Base-by-base conservation (phyloP, 2,329 filamentous ascomycete genomes). In the Sporothrix pallida region DNA sequence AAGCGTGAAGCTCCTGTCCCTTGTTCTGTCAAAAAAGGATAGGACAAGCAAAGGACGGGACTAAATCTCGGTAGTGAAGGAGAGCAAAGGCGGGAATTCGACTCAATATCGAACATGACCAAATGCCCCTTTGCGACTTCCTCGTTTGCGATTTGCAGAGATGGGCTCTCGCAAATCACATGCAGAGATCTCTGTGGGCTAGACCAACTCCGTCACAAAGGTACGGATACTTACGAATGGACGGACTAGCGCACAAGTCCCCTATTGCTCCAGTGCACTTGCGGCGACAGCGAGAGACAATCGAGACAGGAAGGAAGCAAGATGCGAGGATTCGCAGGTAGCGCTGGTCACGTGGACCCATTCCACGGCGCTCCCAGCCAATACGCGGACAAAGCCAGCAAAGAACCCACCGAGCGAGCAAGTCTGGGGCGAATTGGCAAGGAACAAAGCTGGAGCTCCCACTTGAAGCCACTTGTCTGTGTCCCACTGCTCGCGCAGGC, bases 131-230 rank as follows among this genome's bases (percentile, higher is more conserved):
- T 37, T 37, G 31, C 31, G 31, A 37, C 31, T 37, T 37, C 31
- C 31, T 37, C 31, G 31, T 37, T 37, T 37, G 31, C 23, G 31
- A 37, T 37, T 37, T 37, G 31, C 31, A 37, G 31, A 37, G 23
- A 37, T 37, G 31, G 31, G 23, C 37, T 5, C 12, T 46, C 42
- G 62, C 20, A 50, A 67, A 46, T 67, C 62, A 48, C n/a, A 67
- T 26, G 42, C 62, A 46, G 42, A 68, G 46, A 68, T 68, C 44
- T 67, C 44, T 48, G n/a, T 4, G 6, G n/a, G 62, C 62, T 67
- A 67, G 62, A 48, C 42, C 62, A 13, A 67, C 42, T 67, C 62
- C 62, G 62, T 67, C 42, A 37, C 4, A 42, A 23, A 48, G 9
- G 42, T 48, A 26, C 23, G 23, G 23, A 26, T 26, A 63, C 17